Evolutionary conservation across 768 basidiomycete species (phyloP).

Genomic region (Leucosporidium creatinivorum): DNA sequence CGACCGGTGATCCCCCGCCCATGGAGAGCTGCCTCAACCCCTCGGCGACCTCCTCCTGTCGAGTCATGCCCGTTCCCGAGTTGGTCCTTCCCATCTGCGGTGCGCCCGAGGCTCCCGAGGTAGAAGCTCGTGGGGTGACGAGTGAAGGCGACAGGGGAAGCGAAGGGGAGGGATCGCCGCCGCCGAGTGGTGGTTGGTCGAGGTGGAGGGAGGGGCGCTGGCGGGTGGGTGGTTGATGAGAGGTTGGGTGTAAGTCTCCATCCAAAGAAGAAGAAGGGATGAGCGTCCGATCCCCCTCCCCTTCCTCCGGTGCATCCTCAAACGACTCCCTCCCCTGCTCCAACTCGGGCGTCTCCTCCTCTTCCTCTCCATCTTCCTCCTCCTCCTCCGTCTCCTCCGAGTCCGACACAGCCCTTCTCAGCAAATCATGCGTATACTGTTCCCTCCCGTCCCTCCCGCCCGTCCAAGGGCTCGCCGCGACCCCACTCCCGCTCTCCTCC

Average conservation of each 20-base stretch:
- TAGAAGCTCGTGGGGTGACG: no score
- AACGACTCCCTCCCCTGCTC: not conserved
- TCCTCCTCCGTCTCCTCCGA: slow-evolving; percentile 2
- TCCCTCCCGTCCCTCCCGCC: slow-evolving; percentile 5
- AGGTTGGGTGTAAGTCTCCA: no score
- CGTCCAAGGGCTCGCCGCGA: not conserved
- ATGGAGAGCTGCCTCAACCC: not conserved
- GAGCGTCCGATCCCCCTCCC: no score
- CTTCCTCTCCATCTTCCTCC: not conserved
- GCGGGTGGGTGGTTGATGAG: no score
- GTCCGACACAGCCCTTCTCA: not conserved
- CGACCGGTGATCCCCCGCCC: not conserved
- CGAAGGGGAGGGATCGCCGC: no score
- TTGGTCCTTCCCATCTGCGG: no score
- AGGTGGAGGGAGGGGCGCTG: no score
- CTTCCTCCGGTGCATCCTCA: not conserved
- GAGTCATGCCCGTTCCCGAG: not conserved
- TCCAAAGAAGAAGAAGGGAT: no score
- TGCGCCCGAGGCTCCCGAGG: no score
- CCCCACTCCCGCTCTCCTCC: not conserved
- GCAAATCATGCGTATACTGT: slow-evolving; percentile 20
- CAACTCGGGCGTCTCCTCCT: not conserved
- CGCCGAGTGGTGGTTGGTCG: no score
- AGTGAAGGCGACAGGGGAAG: no score
- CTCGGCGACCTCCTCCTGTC: not conserved